These are phyloP conservation scores for Asterella californica DNA, from an alignment of 225 moss, liverwort and hornwort genomes.

Conservation along the genomic window DNA sequence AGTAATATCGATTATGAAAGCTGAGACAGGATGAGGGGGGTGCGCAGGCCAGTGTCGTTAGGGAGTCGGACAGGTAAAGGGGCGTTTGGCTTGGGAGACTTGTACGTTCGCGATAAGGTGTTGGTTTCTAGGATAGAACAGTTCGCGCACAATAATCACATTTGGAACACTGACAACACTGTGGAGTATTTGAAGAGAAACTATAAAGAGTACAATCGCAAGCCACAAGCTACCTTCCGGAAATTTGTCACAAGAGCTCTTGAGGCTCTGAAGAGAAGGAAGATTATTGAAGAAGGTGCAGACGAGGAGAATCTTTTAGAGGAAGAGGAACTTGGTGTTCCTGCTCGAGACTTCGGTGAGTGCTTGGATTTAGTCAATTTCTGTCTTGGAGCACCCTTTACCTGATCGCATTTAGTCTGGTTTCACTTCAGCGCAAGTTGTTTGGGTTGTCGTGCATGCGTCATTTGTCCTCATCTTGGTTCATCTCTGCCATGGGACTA, in stretches of 20 bases:
- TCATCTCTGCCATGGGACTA: not conserved
- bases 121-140: slow-evolving; percentile 64
- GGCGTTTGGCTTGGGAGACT: slow-evolving; percentile 29
- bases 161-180: slow-evolving; percentile 63
- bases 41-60: slow-evolving; percentile 16
- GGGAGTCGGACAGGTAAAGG: slow-evolving; percentile 29
- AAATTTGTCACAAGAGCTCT: slow-evolving; percentile 61
- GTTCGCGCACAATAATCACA: slow-evolving; percentile 57
- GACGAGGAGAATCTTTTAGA: slow-evolving; percentile 26
- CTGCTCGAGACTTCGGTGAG: slow-evolving; percentile 30
- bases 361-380: not conserved
- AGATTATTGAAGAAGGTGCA: slow-evolving; percentile 25
- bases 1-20: slow-evolving; percentile 1
- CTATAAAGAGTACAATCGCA: slow-evolving; percentile 74
- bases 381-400: not conserved
- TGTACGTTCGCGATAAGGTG: slow-evolving; percentile 53
- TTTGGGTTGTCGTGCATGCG: not conserved
- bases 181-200: slow-evolving; percentile 61
- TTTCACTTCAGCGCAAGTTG: not conserved
- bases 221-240: slow-evolving; percentile 62
- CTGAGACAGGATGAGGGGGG: slow-evolving; percentile 21
- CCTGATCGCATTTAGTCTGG: not conserved
- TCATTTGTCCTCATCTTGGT: not conserved
- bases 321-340: slow-evolving; percentile 16
- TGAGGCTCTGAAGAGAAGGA: slow-evolving; percentile 52